Percentiles rank a stretch among this genome's conserved stretches.
These are phyloP conservation scores for Aureobasidium sp. DNA, from an alignment of 2,329 filamentous ascomycete species.

Conservation along the genomic window DNA sequence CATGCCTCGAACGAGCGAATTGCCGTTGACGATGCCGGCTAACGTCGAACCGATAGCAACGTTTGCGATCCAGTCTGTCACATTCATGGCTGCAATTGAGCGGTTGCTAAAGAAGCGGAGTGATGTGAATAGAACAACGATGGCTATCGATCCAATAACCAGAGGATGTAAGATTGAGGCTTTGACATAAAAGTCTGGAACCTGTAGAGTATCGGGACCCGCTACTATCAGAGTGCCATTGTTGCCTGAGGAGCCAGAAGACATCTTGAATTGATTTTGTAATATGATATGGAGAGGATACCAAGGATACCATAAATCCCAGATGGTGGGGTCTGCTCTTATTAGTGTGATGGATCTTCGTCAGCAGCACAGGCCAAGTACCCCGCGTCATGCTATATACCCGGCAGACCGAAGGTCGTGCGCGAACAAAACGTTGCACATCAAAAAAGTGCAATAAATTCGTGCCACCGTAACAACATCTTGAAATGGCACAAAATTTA, in stretches of 20 bases:
- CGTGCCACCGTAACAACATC: no score
- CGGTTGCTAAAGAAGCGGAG: slow-evolving; percentile 1
- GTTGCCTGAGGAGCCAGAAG: not conserved
- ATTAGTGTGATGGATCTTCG: not conserved
- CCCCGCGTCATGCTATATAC: not conserved
- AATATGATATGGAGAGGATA: not conserved
- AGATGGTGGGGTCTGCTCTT: not conserved
- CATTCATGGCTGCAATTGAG: not conserved
- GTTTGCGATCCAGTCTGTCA: not conserved
- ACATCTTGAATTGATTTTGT: not conserved
- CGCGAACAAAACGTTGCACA: no score
- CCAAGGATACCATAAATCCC: not conserved
- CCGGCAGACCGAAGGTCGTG: not conserved
- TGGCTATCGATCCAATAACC: not conserved
- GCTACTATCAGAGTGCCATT: slow-evolving; percentile 1
- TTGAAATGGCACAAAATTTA: no score
- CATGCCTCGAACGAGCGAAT: not conserved
- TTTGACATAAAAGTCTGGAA: not conserved
- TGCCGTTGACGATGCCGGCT: not conserved
- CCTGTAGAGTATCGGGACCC: not conserved
- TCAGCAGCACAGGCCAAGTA: not conserved
- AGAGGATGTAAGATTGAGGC: not conserved
- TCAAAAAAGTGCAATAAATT: no score
- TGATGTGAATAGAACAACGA: not conserved
- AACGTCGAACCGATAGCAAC: not conserved